Evolutionary conservation across 1,284 basidiomycete genomes (phyloP).

Genomic region (Fomitopsis pinicola): DNA sequence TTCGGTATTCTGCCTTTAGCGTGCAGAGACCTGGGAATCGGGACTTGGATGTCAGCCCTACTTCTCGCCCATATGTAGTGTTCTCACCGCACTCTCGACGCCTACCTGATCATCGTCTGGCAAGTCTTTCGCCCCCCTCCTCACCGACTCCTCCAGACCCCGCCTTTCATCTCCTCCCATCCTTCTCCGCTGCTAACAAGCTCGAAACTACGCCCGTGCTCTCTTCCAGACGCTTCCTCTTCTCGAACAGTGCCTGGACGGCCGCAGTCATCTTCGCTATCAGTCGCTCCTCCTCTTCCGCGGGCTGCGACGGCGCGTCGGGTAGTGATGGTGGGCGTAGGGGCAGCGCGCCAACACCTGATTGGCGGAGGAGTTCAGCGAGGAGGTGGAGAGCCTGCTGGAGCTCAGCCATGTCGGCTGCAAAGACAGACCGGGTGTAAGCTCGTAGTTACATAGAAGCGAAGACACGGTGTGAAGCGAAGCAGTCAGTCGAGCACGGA

Average conservation of each 20-base stretch:
- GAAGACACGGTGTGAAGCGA: neutral
- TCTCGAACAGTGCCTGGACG: conserved; percentile 37
- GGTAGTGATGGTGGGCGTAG: conserved; percentile 21
- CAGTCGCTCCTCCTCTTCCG: conserved; percentile 28
- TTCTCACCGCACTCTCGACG: too few relatives aligned
- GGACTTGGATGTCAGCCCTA: too few relatives aligned
- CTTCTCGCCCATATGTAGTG: too few relatives aligned
- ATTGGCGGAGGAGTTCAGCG: conserved; percentile 41
- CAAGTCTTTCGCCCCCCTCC: too few relatives aligned
- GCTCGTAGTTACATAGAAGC: neutral
- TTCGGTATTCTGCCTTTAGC: too few relatives aligned
- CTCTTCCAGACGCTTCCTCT: conserved; percentile 38
- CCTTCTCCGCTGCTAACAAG: conserved; percentile 21
- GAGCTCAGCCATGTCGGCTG: conserved; percentile 41
- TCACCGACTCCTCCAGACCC: too few relatives aligned
- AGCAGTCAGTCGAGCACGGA: neutral
- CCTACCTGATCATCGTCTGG: too few relatives aligned
- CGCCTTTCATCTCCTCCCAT: conserved; percentile 1
- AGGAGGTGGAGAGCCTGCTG: conserved; percentile 42
- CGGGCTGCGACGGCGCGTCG: conserved; percentile 12
- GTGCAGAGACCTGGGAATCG: too few relatives aligned
- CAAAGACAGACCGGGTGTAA: neutral
- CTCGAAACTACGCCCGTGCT: conserved; percentile 38
- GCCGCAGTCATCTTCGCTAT: conserved; percentile 32
- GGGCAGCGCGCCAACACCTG: conserved; percentile 50